Evolutionary conservation across 2,329 filamentous ascomycete species (phyloP), one percentile per base, ranked within the genome.

Genomic region (Akanthomyces dipterigenus): DNA sequence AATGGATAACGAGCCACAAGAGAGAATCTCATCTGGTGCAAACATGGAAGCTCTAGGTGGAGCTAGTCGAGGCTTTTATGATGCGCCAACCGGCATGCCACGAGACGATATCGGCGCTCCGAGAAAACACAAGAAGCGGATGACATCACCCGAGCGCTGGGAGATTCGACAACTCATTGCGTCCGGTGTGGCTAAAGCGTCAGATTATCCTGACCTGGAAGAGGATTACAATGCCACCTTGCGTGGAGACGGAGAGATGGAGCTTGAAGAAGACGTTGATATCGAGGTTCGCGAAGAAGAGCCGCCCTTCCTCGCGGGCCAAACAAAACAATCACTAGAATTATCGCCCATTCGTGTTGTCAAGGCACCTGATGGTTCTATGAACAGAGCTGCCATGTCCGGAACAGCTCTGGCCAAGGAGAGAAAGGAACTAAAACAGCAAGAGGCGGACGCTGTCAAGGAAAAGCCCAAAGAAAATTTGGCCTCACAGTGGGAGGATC

Each of bases 271-370:
- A 73, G 95, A 99, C 70, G 86, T 99, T 5, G 95, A 99, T 69
- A 99, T 99, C 65, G 95, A 99, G 74, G 90, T 99, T 34, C 85
- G 88, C 66, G 95, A 99, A 64, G 95, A 99, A 68, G 95, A 99
- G 70, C 96, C 95, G 0, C 95, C 95, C 0, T 99, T 99, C 79
- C 76, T 99, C 64, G 90, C 91, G 18, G 95, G 95, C 5, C 96
- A 99, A 73, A 99, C 95, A 0, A 97, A 97, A 71, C 93, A 96
- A 71, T 96, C 92, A 11, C 80, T 99, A 9, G 95, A 99, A 70
- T 78, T 99, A 4, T 97, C 93, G 2, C 95, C 95, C 0, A 99
- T 99, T 64, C 85, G 96, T 65, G 93, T 99, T 24, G 91, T 99
- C 68, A 98, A 98, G 75, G 95, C 95, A 1, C 96, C 95, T 0